Evolutionary conservation across 106 monocot genomes (phyloP), one percentile per base, ranked within the genome.

Genomic region (Dioscorea zingiberensis): DNA sequence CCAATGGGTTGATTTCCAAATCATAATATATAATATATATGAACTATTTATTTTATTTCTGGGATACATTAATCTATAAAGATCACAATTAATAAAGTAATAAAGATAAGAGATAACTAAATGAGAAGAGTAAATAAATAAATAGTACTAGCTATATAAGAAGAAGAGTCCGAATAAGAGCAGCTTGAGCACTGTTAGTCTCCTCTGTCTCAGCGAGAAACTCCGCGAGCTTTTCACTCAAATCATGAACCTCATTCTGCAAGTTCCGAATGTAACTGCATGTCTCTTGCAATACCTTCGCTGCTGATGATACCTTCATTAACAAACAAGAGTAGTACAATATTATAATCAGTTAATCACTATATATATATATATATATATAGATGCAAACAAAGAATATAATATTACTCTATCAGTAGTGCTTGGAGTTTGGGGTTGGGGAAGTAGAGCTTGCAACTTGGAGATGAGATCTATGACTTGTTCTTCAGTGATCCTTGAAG

Each of bases 401-500:
- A 38, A 38, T n/a, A n/a, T 69, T 70, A 87, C 87, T 58, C 81
- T 68, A 5, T 82, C 70, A 25, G n/a, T n/a, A n/a, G 60, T 74
- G 55, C 16, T 75, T 17, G 71, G 62, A 48, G 21, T 28, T 2
- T 59, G 76, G 19, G 81, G 26, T 60, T 84, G 76, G 1, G 91
- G 91, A 26, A 92, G 79, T 16, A 87, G 55, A 0, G 70, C 73
- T 38, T 81, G 87, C 32, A 92, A 66, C 65, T 92, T 92, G 58
- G 91, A 81, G 53, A 92, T 24, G 18, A 92, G 81, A 5, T 87
- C 91, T 46, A 66, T 27, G 62, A 92, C 87, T 62, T 92, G 91
- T 19, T 92, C 91, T 7, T 92, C 84, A 0, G 87, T 72, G 67
- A 87, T 87, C 66, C 76, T 73, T 27, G 80, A 21, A 59, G 73